These are phyloP conservation scores for Cladophialophora yegresii DNA, from an alignment of 2,329 filamentous ascomycete species.

Conservation along the genomic window DNA sequence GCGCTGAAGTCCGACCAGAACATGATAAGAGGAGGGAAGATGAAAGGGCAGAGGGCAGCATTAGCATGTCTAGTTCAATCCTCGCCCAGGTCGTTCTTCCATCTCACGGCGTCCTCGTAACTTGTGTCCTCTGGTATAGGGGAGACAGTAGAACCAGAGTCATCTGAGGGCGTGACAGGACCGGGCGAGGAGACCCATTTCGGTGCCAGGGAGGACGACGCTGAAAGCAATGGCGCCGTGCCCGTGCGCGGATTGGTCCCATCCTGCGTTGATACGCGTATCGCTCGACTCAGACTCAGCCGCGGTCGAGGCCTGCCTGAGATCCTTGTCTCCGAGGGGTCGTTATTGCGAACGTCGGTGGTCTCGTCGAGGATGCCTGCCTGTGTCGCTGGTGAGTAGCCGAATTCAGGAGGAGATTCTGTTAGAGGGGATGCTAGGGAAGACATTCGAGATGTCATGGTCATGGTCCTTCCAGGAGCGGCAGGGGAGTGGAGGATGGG, in stretches of 20 bases:
- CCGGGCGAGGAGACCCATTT: constrained; percentile 8
- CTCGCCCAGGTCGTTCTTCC: constrained; percentile 23
- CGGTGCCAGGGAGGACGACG: neutral
- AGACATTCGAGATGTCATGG: constrained; percentile 17
- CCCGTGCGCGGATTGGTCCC: constrained; percentile 1
- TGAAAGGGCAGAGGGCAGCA: too few relatives aligned
- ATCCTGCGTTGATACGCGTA: neutral
- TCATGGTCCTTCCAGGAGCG: constrained; percentile 17
- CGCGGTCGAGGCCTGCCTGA: constrained; percentile 2
- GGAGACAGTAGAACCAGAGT: constrained; percentile 3
- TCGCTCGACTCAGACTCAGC: constrained; percentile 11
- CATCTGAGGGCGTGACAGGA: constrained; percentile 3
- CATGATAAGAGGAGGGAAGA: neutral
- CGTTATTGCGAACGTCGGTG: neutral
- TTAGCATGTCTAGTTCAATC: constrained; percentile 1
- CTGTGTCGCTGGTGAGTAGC: constrained; percentile 2
- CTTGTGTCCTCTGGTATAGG: constrained; percentile 4
- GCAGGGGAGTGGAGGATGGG: constrained; percentile 15
- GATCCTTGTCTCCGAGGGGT: neutral
- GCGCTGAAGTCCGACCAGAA: neutral
- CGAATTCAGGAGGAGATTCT: constrained; percentile 4
- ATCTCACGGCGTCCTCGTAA: neutral
- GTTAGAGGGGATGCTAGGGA: constrained; percentile 7
- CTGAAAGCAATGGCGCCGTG: constrained; percentile 10
- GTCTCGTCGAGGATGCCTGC: constrained; percentile 7